A percentile compares a stretch with the other conserved stretches of the same genome.
Evolutionary conservation across 1,284 basidiomycete genomes (phyloP).

Genomic region (Cystobasidium sp.): DNA sequence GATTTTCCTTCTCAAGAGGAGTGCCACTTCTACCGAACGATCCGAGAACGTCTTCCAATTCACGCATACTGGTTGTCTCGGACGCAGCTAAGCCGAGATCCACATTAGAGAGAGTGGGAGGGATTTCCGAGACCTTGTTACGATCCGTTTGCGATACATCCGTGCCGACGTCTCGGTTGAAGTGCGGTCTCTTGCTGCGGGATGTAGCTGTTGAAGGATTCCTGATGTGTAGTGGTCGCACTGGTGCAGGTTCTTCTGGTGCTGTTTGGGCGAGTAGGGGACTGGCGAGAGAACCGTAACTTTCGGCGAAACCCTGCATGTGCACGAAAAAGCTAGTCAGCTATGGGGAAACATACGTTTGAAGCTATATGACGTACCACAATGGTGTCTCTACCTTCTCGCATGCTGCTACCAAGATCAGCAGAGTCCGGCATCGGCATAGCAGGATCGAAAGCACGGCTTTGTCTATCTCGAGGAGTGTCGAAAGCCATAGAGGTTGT

Average conservation of each 20-base stretch:
- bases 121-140: background rate
- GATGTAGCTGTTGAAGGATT: constrained; percentile 7
- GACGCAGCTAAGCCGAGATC: constrained; percentile 12
- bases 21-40: constrained; percentile 7
- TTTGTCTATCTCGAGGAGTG: constrained; percentile 14
- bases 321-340: background rate
- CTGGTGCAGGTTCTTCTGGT: constrained; percentile 5
- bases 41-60: constrained; percentile 27
- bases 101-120: constrained; percentile 20
- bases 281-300: constrained; percentile 6
- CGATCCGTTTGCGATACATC: background rate
- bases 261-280: background rate
- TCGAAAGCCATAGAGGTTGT: constrained; percentile 35
- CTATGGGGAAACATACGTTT: background rate
- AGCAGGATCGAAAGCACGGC: background rate
- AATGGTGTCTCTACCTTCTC: constrained; percentile 24
- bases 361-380: constrained; percentile 8
- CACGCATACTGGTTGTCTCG: constrained; percentile 23
- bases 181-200: background rate
- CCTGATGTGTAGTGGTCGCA: constrained; percentile 24
- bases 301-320: constrained; percentile 31
- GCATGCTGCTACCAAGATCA: constrained; percentile 6
- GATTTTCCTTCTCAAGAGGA: constrained; percentile 3
- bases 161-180: background rate
- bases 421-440: background rate